Conservation (phyloP, 352 stramenopile species). For the Globisporangium paddicum region DNA sequence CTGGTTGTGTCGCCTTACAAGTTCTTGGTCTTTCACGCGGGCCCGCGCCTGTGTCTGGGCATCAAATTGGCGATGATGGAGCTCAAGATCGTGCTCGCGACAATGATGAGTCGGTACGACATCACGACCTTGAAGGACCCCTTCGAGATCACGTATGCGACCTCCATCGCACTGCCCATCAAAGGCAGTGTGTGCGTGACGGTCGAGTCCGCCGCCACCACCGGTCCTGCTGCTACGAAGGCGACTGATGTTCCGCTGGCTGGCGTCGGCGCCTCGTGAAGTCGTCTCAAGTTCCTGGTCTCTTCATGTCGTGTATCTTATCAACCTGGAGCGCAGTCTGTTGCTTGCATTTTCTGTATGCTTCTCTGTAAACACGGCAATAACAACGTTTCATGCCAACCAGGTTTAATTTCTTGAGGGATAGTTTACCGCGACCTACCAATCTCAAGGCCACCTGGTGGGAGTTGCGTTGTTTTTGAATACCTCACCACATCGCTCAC, state of each 20-base stretch:
- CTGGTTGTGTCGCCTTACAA: slow-evolving; percentile 46
- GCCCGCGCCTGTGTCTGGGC: slow-evolving; percentile 58
- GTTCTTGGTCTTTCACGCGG: slow-evolving; percentile 67
- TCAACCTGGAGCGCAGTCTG: neutral
- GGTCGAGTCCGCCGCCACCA: slow-evolving; percentile 14
- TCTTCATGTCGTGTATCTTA: neutral
- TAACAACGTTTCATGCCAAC: neutral
- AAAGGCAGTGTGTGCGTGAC: slow-evolving; percentile 26
- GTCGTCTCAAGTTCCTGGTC: too few species aligned
- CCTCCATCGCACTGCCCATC: slow-evolving; percentile 36
- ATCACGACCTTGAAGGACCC: slow-evolving; percentile 20
- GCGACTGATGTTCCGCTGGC: neutral
- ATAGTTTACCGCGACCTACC: neutral
- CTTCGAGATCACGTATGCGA: slow-evolving; percentile 31
- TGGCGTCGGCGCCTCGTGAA: neutral
- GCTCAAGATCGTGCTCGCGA: slow-evolving; percentile 46
- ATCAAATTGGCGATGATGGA: slow-evolving; percentile 55
- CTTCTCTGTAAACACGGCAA: neutral
- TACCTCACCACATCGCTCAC: slow-evolving; percentile 25
- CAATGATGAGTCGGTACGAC: slow-evolving; percentile 37
- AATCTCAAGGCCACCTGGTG: too few species aligned
- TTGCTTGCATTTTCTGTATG: neutral
- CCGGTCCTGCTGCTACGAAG: neutral
- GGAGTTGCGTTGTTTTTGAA: neutral
- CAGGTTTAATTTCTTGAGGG: neutral